Base-by-base conservation (phyloP, 148 eudicot genomes). In the Chenopodium album region DNA sequence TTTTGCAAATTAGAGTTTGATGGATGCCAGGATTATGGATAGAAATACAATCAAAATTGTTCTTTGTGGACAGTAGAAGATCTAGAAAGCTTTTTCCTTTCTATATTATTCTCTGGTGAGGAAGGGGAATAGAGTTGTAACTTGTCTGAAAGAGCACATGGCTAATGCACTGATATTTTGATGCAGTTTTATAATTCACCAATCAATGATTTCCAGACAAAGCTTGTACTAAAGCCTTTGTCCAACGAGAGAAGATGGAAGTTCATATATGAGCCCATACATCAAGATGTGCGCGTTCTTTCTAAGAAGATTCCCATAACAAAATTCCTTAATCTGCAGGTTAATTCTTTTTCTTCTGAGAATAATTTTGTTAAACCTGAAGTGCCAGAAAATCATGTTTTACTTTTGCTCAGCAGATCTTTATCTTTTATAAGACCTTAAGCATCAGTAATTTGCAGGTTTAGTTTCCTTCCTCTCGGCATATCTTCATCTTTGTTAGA, bases 291-390 rank as follows among this genome's bases (percentile, higher is more conserved):
- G 79, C 93, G 90, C 66, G 82, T 95, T 78, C 85, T 93, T 76
- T 93, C 98, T 78, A 95, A 93, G 91, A 95, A 95, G 88, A 95
- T 95, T 79, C 94, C 98, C 10, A 7, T 93, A 54, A 90, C 98
- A 10, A 95, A 89, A 78, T 95, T 92, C 83, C 90, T 92, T 23
- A 95, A 93, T 82, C 89, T 95, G 29, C 97, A 91, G 97, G 97
- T 93, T 44, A 20, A 19, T 46, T 72, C 76, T 41, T 14, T 1
- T 74, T 62, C 72, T 71, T 67, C n/a, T 50, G 52, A 9, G 76
- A 62, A 50, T 82, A 46, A 44, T 54, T 29, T 28, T 60, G 1
- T 78, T 47, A 44, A 52, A 12, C 59, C 28, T 73, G 23, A 62
- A 56, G 41, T 12, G 54, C 91, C 82, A 89, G 91, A 20, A 95